Percentiles rank a stretch among this genome's conserved stretches.
Conservation (phyloP, 768 basidiomycete genomes). For the Podaxis sp. region DNA sequence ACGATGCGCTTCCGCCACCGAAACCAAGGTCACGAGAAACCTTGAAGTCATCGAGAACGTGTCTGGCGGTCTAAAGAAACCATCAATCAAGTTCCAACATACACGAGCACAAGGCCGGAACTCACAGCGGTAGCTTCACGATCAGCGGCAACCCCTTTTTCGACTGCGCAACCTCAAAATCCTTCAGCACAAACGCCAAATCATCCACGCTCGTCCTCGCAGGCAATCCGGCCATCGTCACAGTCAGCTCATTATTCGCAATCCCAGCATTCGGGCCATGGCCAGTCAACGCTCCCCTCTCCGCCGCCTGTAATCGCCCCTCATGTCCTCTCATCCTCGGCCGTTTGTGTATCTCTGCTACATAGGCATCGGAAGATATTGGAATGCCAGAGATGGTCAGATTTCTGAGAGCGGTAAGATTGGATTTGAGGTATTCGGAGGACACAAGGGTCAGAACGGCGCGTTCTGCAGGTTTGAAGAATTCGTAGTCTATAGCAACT, state of each 20-base stretch:
- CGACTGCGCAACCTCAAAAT: constrained; percentile 40
- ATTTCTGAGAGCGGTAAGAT: constrained; percentile 41
- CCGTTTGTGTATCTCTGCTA: neutral
- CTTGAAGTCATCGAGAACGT: constrained; percentile 49
- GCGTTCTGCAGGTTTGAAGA: constrained; percentile 57
- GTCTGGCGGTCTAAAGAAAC: constrained; percentile 29
- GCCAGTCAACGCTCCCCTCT: constrained; percentile 28
- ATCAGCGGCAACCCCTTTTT: constrained; percentile 44
- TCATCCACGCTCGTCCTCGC: constrained; percentile 36
- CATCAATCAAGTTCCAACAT: neutral
- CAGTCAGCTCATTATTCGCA: constrained; percentile 47
- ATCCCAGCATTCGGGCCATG: constrained; percentile 56
- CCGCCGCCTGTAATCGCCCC: constrained; percentile 28
- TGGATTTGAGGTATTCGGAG: constrained; percentile 41
- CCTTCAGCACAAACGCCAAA: constrained; percentile 41
- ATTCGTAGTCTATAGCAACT: constrained; percentile 63
- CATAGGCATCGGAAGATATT: neutral
- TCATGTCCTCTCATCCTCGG: constrained; percentile 26
- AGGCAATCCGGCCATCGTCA: constrained; percentile 64
- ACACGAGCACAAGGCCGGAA: constrained; percentile 14
- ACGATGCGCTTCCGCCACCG: constrained; percentile 66
- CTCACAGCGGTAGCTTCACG: constrained; percentile 52
- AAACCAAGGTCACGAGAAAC: constrained; percentile 54
- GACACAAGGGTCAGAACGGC: constrained; percentile 58
- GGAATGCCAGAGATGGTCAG: constrained; percentile 45